These are phyloP conservation scores for Yamadazyma takamatsuzukensis DNA, from an alignment of 805 yeast species.

Conservation along the genomic window DNA sequence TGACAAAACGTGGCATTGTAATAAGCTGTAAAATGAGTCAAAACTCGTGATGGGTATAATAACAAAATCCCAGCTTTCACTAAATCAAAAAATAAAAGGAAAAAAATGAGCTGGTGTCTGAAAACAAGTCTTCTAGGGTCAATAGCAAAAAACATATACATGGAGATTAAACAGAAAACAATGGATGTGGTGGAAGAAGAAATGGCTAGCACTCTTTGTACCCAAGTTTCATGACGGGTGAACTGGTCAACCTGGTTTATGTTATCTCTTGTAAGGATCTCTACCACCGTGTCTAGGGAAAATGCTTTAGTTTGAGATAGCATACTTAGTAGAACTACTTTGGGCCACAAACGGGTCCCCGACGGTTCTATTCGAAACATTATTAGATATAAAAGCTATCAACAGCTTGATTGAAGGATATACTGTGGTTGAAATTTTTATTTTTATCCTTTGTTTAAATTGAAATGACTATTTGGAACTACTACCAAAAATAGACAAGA, in stretches of 20 bases:
- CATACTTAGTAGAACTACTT: constrained; percentile 1
- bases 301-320: background rate
- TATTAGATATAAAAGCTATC: background rate
- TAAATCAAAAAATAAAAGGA: constrained; percentile 69
- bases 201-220: constrained; percentile 36
- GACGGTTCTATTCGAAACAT: background rate
- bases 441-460: background rate
- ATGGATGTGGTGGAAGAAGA: constrained; percentile 37
- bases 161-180: constrained; percentile 50
- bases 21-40: constrained; percentile 41
- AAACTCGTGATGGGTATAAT: constrained; percentile 62
- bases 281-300: background rate
- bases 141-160: constrained; percentile 58
- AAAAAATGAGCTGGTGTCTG: constrained; percentile 66
- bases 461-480: too few relatives aligned
- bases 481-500: too few relatives aligned
- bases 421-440: too few relatives aligned
- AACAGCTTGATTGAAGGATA: too few relatives aligned
- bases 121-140: constrained; percentile 62
- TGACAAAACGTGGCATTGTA: constrained; percentile 51
- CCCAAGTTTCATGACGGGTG: constrained; percentile 22
- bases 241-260: constrained; percentile 27
- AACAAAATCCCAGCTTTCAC: constrained; percentile 67
- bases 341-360: background rate
- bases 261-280: background rate